Conservation (phyloP, 1,139 yeast genomes). For the Scheffersomyces parashehatae region DNA sequence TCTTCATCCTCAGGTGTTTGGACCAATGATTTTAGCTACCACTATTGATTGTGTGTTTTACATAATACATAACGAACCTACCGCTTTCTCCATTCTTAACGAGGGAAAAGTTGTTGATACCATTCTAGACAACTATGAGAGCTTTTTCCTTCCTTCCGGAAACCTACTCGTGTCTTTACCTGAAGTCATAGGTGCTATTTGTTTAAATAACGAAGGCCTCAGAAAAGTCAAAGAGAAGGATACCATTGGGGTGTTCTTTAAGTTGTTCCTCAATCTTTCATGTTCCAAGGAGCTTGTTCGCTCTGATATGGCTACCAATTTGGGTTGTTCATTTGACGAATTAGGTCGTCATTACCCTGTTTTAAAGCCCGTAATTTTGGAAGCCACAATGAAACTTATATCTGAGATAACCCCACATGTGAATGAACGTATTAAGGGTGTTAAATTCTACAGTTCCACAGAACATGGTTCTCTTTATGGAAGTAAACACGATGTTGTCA, state of each 20-base stretch:
- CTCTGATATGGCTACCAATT: conserved; percentile 48
- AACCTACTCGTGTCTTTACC: conserved; percentile 66
- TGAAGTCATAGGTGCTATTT: conserved; percentile 80
- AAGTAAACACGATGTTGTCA: conserved; percentile 35
- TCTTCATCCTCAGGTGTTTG: conserved; percentile 61
- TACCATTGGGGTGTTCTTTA: conserved; percentile 52
- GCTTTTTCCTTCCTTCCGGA: conserved; percentile 55
- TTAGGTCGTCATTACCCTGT: conserved; percentile 81
- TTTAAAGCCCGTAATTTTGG: conserved; percentile 59
- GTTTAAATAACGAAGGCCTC: conserved; percentile 76
- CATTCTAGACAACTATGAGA: conserved; percentile 55
- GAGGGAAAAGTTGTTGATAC: conserved; percentile 77
- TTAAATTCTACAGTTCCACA: conserved; percentile 45
- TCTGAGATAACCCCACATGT: conserved; percentile 44
- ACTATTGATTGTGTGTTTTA: conserved; percentile 68
- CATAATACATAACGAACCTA: conserved; percentile 88
- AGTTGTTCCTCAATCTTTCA: conserved; percentile 47
- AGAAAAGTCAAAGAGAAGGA: conserved; percentile 50
- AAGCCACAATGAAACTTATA: conserved; percentile 50
- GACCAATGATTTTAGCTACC: conserved; percentile 64
- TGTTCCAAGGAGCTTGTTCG: conserved; percentile 47
- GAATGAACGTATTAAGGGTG: conserved; percentile 33
- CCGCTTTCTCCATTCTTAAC: conserved; percentile 76
- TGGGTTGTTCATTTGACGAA: conserved; percentile 79
- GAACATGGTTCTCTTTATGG: conserved; percentile 42